Conservation (phyloP, 2,329 filamentous ascomycete species). For the Mycogone perniciosa region DNA sequence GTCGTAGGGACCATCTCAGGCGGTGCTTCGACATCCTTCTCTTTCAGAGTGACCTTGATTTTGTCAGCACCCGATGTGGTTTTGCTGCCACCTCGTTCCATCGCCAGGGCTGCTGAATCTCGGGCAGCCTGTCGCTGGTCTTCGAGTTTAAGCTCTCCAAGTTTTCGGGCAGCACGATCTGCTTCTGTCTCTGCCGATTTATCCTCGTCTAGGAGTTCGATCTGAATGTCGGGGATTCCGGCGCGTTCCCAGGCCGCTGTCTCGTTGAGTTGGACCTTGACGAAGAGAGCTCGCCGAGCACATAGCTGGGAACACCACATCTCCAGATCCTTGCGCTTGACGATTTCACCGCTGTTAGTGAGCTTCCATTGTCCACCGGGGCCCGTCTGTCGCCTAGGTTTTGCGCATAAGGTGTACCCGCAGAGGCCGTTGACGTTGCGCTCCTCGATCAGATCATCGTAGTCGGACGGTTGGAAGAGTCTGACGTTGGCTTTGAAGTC, state of each 20-base stretch:
- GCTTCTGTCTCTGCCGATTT: conserved; percentile 41
- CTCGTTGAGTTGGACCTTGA: conserved; percentile 82
- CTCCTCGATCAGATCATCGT: conserved; percentile 82
- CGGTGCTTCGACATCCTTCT: conserved; percentile 36
- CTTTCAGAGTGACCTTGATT: conserved; percentile 45
- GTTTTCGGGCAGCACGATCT: conserved; percentile 29
- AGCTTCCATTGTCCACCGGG: conserved; percentile 63
- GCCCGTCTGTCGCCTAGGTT: conserved; percentile 50
- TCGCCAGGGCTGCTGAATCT: conserved; percentile 39
- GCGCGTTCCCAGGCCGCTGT: conserved; percentile 79
- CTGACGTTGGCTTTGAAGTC: conserved; percentile 61
- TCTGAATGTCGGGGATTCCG: conserved; percentile 47
- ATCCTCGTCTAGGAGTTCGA: conserved; percentile 64
- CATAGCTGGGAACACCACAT: conserved; percentile 83
- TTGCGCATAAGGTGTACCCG: conserved; percentile 75
- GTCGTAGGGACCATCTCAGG: conserved; percentile 21
- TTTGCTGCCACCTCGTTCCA: conserved; percentile 40
- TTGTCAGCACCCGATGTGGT: conserved; percentile 20
- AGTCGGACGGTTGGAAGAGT: conserved; percentile 80
- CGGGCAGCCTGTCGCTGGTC: conserved; percentile 35
- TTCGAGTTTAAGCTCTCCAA: conserved; percentile 39
- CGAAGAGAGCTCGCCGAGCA: conserved; percentile 71
- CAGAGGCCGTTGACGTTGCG: conserved; percentile 78
- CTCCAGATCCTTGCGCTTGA: conserved; percentile 66
- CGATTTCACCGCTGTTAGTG: conserved; percentile 52